Evolutionary conservation across 2,329 filamentous ascomycete species (phyloP).

Genomic region (Biscogniauxia marginata): DNA sequence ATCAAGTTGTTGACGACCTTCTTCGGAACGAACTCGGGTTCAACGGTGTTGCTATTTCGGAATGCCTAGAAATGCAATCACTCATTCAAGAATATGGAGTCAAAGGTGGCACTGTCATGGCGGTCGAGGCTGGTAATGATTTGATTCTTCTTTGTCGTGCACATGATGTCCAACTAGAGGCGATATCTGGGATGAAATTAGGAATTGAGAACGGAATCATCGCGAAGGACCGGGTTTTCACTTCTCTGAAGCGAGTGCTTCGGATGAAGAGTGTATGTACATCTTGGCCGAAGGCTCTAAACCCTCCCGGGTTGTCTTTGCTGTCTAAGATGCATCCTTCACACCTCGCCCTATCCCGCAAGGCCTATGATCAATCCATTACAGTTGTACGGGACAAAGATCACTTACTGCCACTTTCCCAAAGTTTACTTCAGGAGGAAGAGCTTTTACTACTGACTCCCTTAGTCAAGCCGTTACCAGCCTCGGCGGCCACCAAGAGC

Average conservation of each 20-base stretch:
- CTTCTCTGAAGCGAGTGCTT: constrained; percentile 76
- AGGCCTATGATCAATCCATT: constrained; percentile 89
- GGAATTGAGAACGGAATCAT: constrained; percentile 91
- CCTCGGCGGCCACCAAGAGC: constrained; percentile 77
- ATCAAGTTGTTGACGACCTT: constrained; percentile 89
- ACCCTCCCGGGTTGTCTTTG: constrained; percentile 74
- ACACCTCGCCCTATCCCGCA: constrained; percentile 77
- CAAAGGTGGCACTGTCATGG: constrained; percentile 94
- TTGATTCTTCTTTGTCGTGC: constrained; percentile 85
- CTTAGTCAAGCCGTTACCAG: constrained; percentile 86
- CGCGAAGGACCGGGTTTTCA: constrained; percentile 72
- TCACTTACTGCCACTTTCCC: constrained; percentile 76
- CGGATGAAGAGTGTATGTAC: constrained; percentile 82
- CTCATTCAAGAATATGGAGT: constrained; percentile 96
- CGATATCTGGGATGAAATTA: constrained; percentile 83
- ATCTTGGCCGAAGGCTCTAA: constrained; percentile 87
- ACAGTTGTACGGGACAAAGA: constrained; percentile 90
- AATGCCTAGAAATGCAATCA: constrained; percentile 96
- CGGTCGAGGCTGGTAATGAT: constrained; percentile 93
- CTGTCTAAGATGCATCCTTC: constrained; percentile 79
- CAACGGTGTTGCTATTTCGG: constrained; percentile 87
- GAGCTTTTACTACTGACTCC: constrained; percentile 88
- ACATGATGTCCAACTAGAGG: constrained; percentile 85
- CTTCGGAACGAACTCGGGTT: constrained; percentile 88
- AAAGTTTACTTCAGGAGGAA: constrained; percentile 78